Evolutionary conservation across 768 basidiomycete species (phyloP), one percentile per base, ranked within the genome.

Genomic region (Russula abietina): DNA sequence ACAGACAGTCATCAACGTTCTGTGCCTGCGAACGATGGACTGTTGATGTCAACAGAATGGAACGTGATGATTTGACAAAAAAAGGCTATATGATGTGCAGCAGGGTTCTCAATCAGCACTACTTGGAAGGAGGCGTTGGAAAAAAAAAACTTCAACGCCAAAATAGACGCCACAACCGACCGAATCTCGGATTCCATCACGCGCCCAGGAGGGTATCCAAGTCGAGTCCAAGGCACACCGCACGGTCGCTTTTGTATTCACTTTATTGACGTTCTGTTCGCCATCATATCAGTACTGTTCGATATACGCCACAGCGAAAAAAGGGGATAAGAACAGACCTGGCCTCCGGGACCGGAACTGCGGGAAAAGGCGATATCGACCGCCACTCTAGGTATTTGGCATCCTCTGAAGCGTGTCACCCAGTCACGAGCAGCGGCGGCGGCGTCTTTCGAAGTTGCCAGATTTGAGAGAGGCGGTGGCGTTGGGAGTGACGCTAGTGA

Each of bases 261-360:
- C 81, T 75, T 91, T 93, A 70, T 93, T 93, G 43, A 93, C 91
- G 67, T 93, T 90, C 89, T 92, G 67, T 16, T 28, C 32, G n/a
- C 7, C 53, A 67, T 38, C 61, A 70, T n/a, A n/a, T n/a, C n/a
- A n/a, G n/a, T n/a, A n/a, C 50, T 32, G 43, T 41, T 22, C 33
- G 30, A 41, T 58, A 41, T 58, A 36, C 19, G 55, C 24, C 45
- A 41, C 22, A 17, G 12, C 28, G 7, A 43, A 30, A 45, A 39
- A 24, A 26, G 53, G 58, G 17, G 26, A 46, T 52, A 26, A 33
- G 2, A 16, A 67, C 76, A 46, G 53, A 89, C 90, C 81, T 91
- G 90, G 17, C 91, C 91, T 39, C 91, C 91, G 7, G 91, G 91
- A 26, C 91, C 91, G 4, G 90, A 91, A 68, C 90, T 92, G 56